Base-by-base conservation (phyloP, 208 protist genomes). In the Trypanosoma boissoni region DNA sequence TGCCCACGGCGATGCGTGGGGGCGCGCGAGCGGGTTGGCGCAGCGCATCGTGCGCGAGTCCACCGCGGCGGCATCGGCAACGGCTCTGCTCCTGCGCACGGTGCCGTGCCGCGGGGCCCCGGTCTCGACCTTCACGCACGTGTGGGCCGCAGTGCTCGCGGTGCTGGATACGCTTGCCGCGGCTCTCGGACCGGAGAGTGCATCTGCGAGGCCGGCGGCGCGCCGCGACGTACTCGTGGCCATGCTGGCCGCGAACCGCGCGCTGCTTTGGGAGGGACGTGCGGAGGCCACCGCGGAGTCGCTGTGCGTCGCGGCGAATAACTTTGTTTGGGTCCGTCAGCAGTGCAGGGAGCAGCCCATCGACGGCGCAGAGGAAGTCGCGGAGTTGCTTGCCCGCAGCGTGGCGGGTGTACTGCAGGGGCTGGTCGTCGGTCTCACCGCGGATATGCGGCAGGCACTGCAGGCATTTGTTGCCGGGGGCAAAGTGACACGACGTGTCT, bases 281-380 rank as follows among this genome's bases (percentile, higher is more conserved):
- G 34, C 28, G 12, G 49, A 39, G 2, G 50, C 27, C 18, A 28
- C 64, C 1, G 26, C 39, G 2, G 64, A 70, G 27, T 28, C 53
- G 9, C 23, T 64, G 7, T 58, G 31, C 26, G 27, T 70, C 26
- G 53, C 42, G 1, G 37, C 32, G 24, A 70, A 70, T 42, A 70
- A 64, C 41, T 70, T 59, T 62, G 46, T 39, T 24, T 70, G 54
- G 54, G 28, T 70, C 14, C 54, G 42, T 29, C 20, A 57, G 3
- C 12, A 58, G 26, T 64, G 49, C 27, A 21, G 8, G n/a, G 6
- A 20, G 16, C 12, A 58, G 3, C 10, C 28, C 8, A 58, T 70
- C 36, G 24, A 3, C 14, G 32, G 45, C 18, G 8, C 10, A 26
- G n/a, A n/a, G 16, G 56, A 63, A 29, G 46, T 69, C 20, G 23